Conservation (phyloP, 176 grass and related monocot species). For the Aegilops sharonensis region DNA sequence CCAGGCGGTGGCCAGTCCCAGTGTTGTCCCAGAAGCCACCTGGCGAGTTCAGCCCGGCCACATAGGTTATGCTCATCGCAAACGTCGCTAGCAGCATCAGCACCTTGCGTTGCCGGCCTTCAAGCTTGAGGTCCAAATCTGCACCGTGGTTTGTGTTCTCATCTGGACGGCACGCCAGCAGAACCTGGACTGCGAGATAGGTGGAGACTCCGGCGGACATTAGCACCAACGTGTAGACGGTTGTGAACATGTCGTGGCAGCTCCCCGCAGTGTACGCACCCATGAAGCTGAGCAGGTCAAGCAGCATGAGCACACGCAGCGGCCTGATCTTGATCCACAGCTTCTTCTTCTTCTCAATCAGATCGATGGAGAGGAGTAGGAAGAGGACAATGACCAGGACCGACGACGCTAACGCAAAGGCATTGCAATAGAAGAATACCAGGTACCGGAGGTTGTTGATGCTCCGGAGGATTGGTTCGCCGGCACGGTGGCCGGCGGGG, state of each 20-base stretch:
- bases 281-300: conserved; percentile 17
- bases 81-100: background rate
- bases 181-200: background rate
- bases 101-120: background rate
- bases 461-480: background rate
- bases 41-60: no score
- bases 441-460: background rate
- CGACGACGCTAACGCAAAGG: background rate
- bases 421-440: conserved; percentile 27
- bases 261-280: background rate
- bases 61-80: no score
- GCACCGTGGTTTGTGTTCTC: no score
- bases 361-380: background rate
- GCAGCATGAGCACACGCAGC: background rate
- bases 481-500: background rate
- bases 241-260: background rate
- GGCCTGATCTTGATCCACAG: background rate
- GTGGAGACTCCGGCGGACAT: background rate
- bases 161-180: no score
- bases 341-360: background rate
- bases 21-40: background rate
- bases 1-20: background rate
- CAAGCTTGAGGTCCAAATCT: no score
- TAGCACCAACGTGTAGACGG: background rate
- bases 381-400: background rate